These are phyloP conservation scores for Udeniomyces megalosporus DNA, from an alignment of 768 basidiomycete genomes.

Conservation along the genomic window DNA sequence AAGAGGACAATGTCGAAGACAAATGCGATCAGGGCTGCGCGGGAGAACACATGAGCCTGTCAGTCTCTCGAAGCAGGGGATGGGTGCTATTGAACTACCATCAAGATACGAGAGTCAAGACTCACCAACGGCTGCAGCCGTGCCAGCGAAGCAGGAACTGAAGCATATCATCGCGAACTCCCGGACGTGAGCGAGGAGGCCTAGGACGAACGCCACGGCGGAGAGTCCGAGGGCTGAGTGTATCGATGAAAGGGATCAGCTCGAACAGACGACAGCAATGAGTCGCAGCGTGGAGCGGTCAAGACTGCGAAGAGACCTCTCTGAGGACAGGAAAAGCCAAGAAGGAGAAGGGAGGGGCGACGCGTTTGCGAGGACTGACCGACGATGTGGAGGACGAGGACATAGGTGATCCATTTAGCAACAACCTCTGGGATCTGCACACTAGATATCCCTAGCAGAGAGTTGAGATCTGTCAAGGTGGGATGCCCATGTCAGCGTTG, in stretches of 20 bases:
- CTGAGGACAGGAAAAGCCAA: background rate
- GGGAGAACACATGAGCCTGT: background rate
- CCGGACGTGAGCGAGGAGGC: conserved; percentile 6
- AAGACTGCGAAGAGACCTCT: no score
- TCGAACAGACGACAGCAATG: no score
- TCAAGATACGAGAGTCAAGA: background rate
- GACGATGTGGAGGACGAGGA: conserved; percentile 77
- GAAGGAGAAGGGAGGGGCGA: conserved; percentile 33
- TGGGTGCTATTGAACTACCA: background rate
- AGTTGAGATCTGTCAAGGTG: conserved; percentile 72
- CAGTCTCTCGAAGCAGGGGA: background rate
- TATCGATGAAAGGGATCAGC: no score
- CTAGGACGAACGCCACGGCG: background rate
- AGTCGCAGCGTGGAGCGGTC: no score
- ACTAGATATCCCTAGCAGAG: conserved; percentile 50
- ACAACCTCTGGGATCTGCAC: conserved; percentile 64
- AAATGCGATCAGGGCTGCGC: conserved; percentile 57
- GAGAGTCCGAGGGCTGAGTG: conserved; percentile 6
- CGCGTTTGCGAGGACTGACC: conserved; percentile 25
- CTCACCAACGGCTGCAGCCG: conserved; percentile 4
- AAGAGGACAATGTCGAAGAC: conserved; percentile 85
- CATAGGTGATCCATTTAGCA: conserved; percentile 92
- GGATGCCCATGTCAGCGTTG: background rate
- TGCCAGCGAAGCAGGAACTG: background rate
- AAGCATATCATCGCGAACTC: conserved; percentile 14